Conservation (phyloP, 495 filamentous ascomycete species). For the Daldinia bambusicola region DNA sequence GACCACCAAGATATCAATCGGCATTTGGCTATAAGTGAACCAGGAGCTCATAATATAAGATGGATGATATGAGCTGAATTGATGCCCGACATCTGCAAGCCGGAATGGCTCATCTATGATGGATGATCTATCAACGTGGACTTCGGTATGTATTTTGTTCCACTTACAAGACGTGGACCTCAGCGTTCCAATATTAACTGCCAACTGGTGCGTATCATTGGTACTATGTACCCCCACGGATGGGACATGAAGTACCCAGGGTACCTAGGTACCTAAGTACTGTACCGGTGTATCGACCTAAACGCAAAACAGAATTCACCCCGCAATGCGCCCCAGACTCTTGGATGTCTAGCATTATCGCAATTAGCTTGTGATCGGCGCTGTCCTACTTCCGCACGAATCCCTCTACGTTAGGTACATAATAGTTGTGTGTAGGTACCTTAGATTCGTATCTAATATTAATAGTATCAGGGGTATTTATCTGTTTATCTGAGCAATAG, state of each 20-base stretch:
- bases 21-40: conserved; percentile 8
- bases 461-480: conserved; percentile 2
- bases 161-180: not conserved
- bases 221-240: conserved; percentile 22
- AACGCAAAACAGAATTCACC: conserved; percentile 26
- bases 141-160: conserved; percentile 17
- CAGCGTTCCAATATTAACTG: not conserved
- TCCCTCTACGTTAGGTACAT: no score
- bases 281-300: no score
- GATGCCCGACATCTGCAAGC: conserved; percentile 30
- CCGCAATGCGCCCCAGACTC: conserved; percentile 43
- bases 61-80: conserved; percentile 17
- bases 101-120: not conserved
- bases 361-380: conserved; percentile 35
- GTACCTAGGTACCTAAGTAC: no score
- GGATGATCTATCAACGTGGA: not conserved
- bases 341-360: conserved; percentile 22
- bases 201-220: not conserved
- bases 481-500: not conserved
- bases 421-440: no score
- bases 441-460: no score
- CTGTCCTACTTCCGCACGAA: conserved; percentile 25
- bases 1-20: conserved; percentile 9
- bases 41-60: not conserved
- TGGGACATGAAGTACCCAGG: not conserved